Evolutionary conservation across 495 filamentous ascomycete genomes (phyloP).

Genomic region (Talaromyces ruber): DNA sequence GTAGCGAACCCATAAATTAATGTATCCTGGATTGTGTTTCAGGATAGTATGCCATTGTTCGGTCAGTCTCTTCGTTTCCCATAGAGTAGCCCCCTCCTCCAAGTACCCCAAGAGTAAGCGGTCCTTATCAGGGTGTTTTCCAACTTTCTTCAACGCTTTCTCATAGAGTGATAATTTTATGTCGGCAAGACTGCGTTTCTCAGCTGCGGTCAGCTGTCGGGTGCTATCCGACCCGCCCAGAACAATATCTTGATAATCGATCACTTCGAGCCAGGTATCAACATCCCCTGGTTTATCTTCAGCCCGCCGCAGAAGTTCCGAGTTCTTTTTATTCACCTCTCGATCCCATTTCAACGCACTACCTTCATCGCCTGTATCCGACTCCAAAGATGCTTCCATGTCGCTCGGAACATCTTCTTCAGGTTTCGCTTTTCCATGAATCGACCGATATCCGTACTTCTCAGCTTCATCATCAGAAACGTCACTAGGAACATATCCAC

Average conservation of each 20-base stretch:
- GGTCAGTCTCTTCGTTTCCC: slow-evolving; percentile 57
- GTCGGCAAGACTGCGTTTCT: slow-evolving; percentile 60
- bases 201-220: slow-evolving; percentile 45
- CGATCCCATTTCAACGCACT: slow-evolving; percentile 21
- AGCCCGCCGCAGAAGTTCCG: slow-evolving; percentile 49
- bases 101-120: slow-evolving; percentile 58
- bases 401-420: slow-evolving; percentile 39
- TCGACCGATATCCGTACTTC: slow-evolving; percentile 58
- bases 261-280: slow-evolving; percentile 64
- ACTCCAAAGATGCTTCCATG: slow-evolving; percentile 45
- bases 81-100: slow-evolving; percentile 60
- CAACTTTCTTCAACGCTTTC: slow-evolving; percentile 57
- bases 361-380: slow-evolving; percentile 30
- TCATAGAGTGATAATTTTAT: slow-evolving; percentile 76
- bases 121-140: slow-evolving; percentile 35
- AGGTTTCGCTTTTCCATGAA: slow-evolving; percentile 55
- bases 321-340: slow-evolving; percentile 40
- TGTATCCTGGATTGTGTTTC: slow-evolving; percentile 45
- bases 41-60: slow-evolving; percentile 57
- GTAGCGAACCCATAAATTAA: slow-evolving; percentile 64
- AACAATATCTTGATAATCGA: slow-evolving; percentile 64
- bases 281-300: slow-evolving; percentile 57
- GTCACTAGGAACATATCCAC: slow-evolving; percentile 8
- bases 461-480: slow-evolving; percentile 34
- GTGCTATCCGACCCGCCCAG: slow-evolving; percentile 33